A percentile compares a stretch with the other conserved stretches of the same genome.
phyloP scores from a whole-genome alignment of 805 yeast species.

The Zygoascus tannicola region DNA sequence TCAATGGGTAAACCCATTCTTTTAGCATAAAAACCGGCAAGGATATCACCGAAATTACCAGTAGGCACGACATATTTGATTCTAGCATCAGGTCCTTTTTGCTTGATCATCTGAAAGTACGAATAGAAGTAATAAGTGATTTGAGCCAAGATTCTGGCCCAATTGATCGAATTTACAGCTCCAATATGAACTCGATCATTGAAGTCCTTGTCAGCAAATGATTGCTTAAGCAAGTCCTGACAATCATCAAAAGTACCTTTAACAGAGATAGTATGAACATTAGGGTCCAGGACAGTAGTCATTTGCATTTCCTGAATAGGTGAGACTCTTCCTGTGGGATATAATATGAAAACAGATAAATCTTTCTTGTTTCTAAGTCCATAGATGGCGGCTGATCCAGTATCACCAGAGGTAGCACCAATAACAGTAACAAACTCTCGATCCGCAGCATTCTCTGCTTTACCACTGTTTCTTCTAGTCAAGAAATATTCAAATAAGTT shows the following conservation, averaged over 20 bases:
- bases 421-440: constrained; percentile 87
- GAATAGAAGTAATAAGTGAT: constrained; percentile 94
- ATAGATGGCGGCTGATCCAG: constrained; percentile 98
- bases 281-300: constrained; percentile 90
- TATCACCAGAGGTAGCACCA: constrained; percentile 98
- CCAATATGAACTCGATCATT: constrained; percentile 88
- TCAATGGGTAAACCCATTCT: constrained; percentile 92
- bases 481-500: constrained; percentile 91
- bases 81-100: constrained; percentile 16
- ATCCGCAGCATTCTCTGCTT: constrained; percentile 37
- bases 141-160: constrained; percentile 98
- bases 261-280: constrained; percentile 91
- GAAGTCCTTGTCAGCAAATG: constrained; percentile 83
- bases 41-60: constrained; percentile 96
- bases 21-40: constrained; percentile 92
- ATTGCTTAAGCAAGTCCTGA: constrained; percentile 89
- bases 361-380: constrained; percentile 96
- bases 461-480: constrained; percentile 55
- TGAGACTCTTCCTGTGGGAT: constrained; percentile 95
- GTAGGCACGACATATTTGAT: constrained; percentile 90
- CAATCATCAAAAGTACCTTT: constrained; percentile 97
- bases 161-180: constrained; percentile 95
- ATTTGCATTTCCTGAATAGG: constrained; percentile 97
- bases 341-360: constrained; percentile 91
- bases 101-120: constrained; percentile 55